Base-by-base conservation (phyloP, 1,284 basidiomycete species). In the Trichosporon asahii region DNA sequence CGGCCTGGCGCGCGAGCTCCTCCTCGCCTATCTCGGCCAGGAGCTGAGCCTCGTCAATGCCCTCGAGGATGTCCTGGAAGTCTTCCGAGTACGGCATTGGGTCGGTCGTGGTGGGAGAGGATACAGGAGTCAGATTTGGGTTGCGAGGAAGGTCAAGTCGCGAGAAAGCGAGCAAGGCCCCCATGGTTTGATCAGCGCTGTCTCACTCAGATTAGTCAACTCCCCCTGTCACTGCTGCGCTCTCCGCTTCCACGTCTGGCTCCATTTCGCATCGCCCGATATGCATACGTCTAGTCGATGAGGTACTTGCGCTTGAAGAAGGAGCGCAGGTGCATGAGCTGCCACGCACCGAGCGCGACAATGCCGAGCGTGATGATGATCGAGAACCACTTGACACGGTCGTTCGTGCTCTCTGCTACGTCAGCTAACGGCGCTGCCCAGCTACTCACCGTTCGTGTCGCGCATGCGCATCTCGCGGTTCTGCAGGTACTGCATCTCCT, bases 231-330 rank as follows among this genome's bases (percentile, higher is more conserved):
- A 12, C 7, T 23, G 12, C 5, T 14, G 12, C 14, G 11, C 23
- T 3, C 29, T n/a, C 44, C 33, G 31, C 2, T 6, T 46, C 21
- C 55, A 27, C 49, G 35, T 55, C 37, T 37, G 14, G 9, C 27
- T 64, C 46, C 25, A 33, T 60, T 12, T 35, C 57, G 44, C 53
- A 37, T 65, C 37, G 23, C 31, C 25, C 21, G 21, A 15, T 23
- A 29, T 57, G 23, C 57, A 40, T 21, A 63, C 31, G 23, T 60
- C 65, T 71, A 96, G 82, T 97, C 95, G 79, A 98, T 98, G 80
- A 98, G 90, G 83, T 97, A 97, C 85, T 98, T 98, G 79, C 92
- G 88, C 86, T 94, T 95, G 89, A 98, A 98, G 88, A 93, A 98
- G 40, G 92, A 88, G 65, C 95, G 89, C 40, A 98, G 86, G 80